Base-by-base conservation (phyloP, 2,329 filamentous ascomycete species). In the Fusarium brevicatenulatum region DNA sequence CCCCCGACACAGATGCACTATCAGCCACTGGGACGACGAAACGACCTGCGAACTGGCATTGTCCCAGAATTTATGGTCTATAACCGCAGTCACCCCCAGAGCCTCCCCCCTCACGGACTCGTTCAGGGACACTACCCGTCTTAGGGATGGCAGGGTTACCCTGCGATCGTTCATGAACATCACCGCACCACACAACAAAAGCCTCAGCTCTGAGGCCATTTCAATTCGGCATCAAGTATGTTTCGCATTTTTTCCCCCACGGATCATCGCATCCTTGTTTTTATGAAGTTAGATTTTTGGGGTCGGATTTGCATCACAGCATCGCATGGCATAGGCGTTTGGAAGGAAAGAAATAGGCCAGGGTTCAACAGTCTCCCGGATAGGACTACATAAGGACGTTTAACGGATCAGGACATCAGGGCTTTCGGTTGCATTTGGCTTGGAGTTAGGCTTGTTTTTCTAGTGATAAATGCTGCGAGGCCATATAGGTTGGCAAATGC, bases 1-100 rank as follows among this genome's bases (percentile, higher is more conserved):
- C 83, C 84, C 86, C 90, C 92, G 58, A 87, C 90, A 68, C 89
- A 95, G 83, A 95, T 97, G 91, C 92, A 95, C 80, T 93, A 96
- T 78, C 92, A 95, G 73, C 92, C 93, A 13, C 83, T 95, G 9
- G 92, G 93, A 13, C 91, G 92, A 78, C 86, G 90, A 37, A 86
- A 90, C 66, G 90, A 92, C 46, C 85, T 93, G 64, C 90, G 91
- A 42, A 89, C 91, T 1, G 93, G 93, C 16, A 88, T 93, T 25
- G 88, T 95, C 9, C 93, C 93, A 23, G 90, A 91, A 74, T 91
- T 89, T 67, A 63, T 83, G 47, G 63, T 81, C 53, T 83, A 79
- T 71, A 80, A 82, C 55, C 74, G 81, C 12, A 76, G 77, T 40
- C 80, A 81, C 63, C 75, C 78, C 19, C 77, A 78, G 46, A 71